These are phyloP conservation scores for Jaltomata sinuosa DNA, from an alignment of 257 asterid genomes.

Conservation along the genomic window DNA sequence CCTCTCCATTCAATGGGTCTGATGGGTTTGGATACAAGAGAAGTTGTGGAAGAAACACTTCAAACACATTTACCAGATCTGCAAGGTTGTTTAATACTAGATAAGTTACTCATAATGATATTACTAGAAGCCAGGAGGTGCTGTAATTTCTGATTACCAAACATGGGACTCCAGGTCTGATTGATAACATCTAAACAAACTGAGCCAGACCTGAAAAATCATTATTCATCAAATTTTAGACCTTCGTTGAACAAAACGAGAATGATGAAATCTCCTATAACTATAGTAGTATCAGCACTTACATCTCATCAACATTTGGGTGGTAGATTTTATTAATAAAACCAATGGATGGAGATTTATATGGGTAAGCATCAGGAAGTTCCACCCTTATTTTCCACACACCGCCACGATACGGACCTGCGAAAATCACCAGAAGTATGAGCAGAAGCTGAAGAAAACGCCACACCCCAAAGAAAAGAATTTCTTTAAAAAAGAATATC, in stretches of 20 bases:
- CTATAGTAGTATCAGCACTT: slow-evolving; percentile 11
- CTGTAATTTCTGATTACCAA: slow-evolving; percentile 40
- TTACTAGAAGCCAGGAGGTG: background rate
- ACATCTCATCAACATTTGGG: slow-evolving; percentile 98
- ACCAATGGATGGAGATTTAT: slow-evolving; percentile 96
- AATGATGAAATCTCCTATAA: background rate
- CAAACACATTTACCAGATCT: slow-evolving; percentile 95
- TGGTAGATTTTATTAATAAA: slow-evolving; percentile 89
- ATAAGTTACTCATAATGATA: background rate
- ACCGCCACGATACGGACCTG: slow-evolving; percentile 95
- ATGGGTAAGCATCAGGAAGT: slow-evolving; percentile 97
- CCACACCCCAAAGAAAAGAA: background rate
- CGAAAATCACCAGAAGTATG: slow-evolving; percentile 9
- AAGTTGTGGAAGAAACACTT: slow-evolving; percentile 91
- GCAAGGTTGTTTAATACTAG: background rate
- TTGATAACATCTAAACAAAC: slow-evolving; percentile 94
- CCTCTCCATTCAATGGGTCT: slow-evolving; percentile 95
- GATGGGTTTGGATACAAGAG: slow-evolving; percentile 93
- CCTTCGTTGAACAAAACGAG: background rate
- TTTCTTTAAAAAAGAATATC: background rate
- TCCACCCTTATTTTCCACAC: slow-evolving; percentile 98
- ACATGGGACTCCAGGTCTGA: slow-evolving; percentile 99
- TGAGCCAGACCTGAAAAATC: slow-evolving; percentile 79
- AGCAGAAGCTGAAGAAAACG: background rate
- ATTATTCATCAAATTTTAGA: background rate